Evolutionary conservation across 441 rosid species (phyloP), one percentile per base, ranked within the genome.

Genomic region (Geranium incanum): DNA sequence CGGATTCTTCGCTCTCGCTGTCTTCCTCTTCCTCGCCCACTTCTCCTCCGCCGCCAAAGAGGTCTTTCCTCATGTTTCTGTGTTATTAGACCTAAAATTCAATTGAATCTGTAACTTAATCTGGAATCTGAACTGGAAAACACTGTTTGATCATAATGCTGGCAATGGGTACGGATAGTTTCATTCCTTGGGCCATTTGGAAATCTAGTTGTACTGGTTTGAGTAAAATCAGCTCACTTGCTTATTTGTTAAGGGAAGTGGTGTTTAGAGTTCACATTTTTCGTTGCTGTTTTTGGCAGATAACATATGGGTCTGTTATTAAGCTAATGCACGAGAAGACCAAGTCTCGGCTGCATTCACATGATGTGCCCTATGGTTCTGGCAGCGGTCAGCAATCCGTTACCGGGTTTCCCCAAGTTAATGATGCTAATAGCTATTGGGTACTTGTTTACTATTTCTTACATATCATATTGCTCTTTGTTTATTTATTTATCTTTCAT

Each of bases 301-400:
- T 95, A 39, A 90, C 97, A 8, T 95, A 90, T 71, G 99, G 99
- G 38, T 76, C 91, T 39, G 89, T 84, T 76, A 72, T 95, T 12
- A 95, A 95, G 90, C 78, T 92, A 81, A 88, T 86, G 96, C 99
- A 95, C 36, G 98, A 95, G 84, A 87, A 75, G 81, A 92, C 99
- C 0, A 92, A 83, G 68, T 82, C 77, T 70, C 75, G 99, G 77
- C 73, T 95, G 43, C 98, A 92, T 81, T 95, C 99, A 0, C 99
- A 95, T 60, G 99, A 95, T 50, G 99, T 95, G 70, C 99, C 98
- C 0, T 95, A 92, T 19, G 99, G 99, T 48, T 89, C 99, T 19
- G 99, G 99, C 18, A 92, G 98, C 74, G 98, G 98, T 48, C 99
- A 95, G 81, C 99, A 95, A 75, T 95, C 99, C 1, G 98, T 95